Evolutionary conservation across 257 asterid genomes (phyloP), one percentile per base, ranked within the genome.

Genomic region (Cruciata laevipes): DNA sequence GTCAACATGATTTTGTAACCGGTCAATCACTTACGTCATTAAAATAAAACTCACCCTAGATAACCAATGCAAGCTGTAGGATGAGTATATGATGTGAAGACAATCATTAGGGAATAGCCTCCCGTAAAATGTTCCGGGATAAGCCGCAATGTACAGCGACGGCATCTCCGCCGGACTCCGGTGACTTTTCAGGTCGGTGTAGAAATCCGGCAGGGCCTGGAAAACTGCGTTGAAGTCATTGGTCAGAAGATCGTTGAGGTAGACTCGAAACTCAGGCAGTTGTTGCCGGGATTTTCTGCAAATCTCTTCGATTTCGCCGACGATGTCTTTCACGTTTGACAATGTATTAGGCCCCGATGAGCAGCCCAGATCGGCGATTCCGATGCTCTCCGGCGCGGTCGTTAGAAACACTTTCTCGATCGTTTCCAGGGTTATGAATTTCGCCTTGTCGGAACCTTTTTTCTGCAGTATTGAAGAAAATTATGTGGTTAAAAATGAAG

Each of bases 301-400:
- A 5, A 76, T 71, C 7, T 24, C 69, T 38, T 80, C 85, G 1
- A 85, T 74, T 14, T 83, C 76, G 7, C 71, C 80, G 9, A 90
- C 76, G 0, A 88, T 82, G 1, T 85, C 84, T 63, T 83, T 84
- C 1, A 93, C 70, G 79, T 77, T 85, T 1, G 95, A 84, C 3
- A 93, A 81, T 1, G 97, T 66, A 77, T 90, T 93, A 0, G 91
- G 97, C 12, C 99, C 97, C 0, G 96, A 85, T 7, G 99, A 90
- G 58, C 99, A 93, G 5, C 99, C 99, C 70, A 93, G 76, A 77
- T 93, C 99, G 10, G 97, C 96, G 61, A 93, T 77, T 47, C 94
- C 94, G 52, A 88, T n/a, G 95, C 96, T 88, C 66, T 65, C 76
- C 0, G 96, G 95, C 68, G 40, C 71, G n/a, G 79, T 73, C 21